Evolutionary conservation across 768 basidiomycete genomes (phyloP).

Genomic region (Coprinopsis strossmayeri): DNA sequence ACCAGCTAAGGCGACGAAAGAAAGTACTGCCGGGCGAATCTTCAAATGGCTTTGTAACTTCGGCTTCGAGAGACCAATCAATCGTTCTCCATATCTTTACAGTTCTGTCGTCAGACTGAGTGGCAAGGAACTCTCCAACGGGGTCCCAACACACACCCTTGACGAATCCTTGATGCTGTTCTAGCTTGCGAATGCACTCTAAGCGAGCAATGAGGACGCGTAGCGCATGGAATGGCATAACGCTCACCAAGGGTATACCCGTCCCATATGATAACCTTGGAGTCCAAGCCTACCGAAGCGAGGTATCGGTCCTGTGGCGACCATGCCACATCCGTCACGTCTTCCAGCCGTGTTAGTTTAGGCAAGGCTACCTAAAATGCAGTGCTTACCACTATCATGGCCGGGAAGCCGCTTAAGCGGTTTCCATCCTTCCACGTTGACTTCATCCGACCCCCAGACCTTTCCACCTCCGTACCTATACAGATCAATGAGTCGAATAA

Average conservation of each 20-base stretch:
- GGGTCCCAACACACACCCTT: slow-evolving; percentile 99
- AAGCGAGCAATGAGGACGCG: slow-evolving; percentile 1
- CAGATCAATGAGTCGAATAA: slow-evolving; percentile 3
- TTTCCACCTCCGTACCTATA: slow-evolving; percentile 71
- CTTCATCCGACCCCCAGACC: slow-evolving; percentile 91
- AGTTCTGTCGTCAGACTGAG: slow-evolving; percentile 92
- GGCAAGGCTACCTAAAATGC: neutral
- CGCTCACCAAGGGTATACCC: slow-evolving; percentile 78
- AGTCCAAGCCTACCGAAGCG: slow-evolving; percentile 92
- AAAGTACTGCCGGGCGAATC: slow-evolving; percentile 94
- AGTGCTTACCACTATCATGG: slow-evolving; percentile 78
- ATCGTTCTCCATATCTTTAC: slow-evolving; percentile 96
- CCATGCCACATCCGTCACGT: slow-evolving; percentile 96
- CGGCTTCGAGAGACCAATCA: slow-evolving; percentile 84
- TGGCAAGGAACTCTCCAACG: slow-evolving; percentile 96
- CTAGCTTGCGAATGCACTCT: slow-evolving; percentile 83
- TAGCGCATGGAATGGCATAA: neutral
- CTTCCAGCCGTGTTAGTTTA: slow-evolving; percentile 30
- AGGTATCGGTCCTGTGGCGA: slow-evolving; percentile 87
- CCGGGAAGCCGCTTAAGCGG: slow-evolving; percentile 87
- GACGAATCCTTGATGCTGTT: slow-evolving; percentile 91
- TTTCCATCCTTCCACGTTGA: slow-evolving; percentile 98
- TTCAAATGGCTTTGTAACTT: slow-evolving; percentile 85
- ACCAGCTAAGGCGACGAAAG: slow-evolving; percentile 93
- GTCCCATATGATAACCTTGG: slow-evolving; percentile 89